Percentiles rank a stretch among this genome's conserved stretches.
phyloP scores from a whole-genome alignment of 345 rosid species.

The Cardiospermum halicacabum region DNA sequence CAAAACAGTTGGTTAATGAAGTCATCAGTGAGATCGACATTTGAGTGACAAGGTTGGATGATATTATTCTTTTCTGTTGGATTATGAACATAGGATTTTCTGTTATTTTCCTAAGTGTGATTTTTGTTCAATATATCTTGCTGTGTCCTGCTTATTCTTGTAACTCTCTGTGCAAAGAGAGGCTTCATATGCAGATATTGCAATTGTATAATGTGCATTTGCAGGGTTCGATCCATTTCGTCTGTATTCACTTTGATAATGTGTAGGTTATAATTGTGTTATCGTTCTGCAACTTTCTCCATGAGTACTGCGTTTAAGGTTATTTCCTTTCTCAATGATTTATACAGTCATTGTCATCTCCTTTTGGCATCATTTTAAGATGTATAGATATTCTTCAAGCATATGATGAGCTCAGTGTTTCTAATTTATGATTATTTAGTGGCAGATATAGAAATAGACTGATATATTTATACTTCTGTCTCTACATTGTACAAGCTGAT shows the following conservation, averaged over 20 bases:
- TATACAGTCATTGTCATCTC: background rate
- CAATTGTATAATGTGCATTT: background rate
- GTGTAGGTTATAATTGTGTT: background rate
- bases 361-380: background rate
- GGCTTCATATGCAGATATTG: slow-evolving; percentile 1
- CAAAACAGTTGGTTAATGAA: slow-evolving; percentile 86
- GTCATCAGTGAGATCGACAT: slow-evolving; percentile 65
- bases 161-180: background rate
- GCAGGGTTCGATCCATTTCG: slow-evolving; percentile 12
- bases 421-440: background rate
- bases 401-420: background rate
- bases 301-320: background rate
- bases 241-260: background rate
- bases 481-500: background rate
- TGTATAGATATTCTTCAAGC: background rate
- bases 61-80: background rate
- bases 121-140: background rate
- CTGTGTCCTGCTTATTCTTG: background rate
- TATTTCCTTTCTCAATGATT: background rate
- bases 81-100: background rate
- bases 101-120: background rate
- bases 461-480: background rate
- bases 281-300: background rate
- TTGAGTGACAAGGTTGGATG: background rate
- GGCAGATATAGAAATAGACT: background rate